These are phyloP conservation scores for Suillus luteus DNA, from an alignment of 768 basidiomycete genomes.

Conservation along the genomic window DNA sequence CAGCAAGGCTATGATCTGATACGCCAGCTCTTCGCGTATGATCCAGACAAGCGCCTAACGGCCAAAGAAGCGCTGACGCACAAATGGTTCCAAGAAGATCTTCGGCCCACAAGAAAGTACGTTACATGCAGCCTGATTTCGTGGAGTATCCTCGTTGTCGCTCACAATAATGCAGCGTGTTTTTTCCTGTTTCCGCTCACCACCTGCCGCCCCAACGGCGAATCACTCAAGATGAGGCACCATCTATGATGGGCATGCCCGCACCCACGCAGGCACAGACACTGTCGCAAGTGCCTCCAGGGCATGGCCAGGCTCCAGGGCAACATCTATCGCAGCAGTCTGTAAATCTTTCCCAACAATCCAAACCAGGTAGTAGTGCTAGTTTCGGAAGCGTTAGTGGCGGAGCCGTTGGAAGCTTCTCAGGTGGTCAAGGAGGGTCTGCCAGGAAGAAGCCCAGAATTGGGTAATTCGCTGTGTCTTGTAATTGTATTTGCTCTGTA, in stretches of 20 bases:
- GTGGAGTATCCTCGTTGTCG: not conserved
- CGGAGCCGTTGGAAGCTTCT: conserved; percentile 33
- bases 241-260: conserved; percentile 77
- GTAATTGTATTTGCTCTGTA: not conserved
- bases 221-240: conserved; percentile 91
- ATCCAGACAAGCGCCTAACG: conserved; percentile 84
- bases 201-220: conserved; percentile 84
- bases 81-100: conserved; percentile 92
- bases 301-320: conserved; percentile 50
- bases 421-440: conserved; percentile 36
- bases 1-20: conserved; percentile 79
- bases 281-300: conserved; percentile 46
- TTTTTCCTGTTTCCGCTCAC: conserved; percentile 59
- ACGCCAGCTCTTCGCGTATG: conserved; percentile 83
- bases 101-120: conserved; percentile 82
- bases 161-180: conserved; percentile 57
- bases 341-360: conserved; percentile 28
- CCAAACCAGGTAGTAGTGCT: conserved; percentile 58
- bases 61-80: conserved; percentile 82
- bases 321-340: conserved; percentile 33
- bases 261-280: conserved; percentile 45
- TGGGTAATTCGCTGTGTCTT: conserved; percentile 31
- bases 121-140: conserved; percentile 29
- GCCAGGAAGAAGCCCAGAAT: conserved; percentile 64
- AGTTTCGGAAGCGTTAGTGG: conserved; percentile 67